These are phyloP conservation scores for carrot (Daucus carota) DNA, from an alignment of 129 eudicot species.

Conservation along the genomic window DNA sequence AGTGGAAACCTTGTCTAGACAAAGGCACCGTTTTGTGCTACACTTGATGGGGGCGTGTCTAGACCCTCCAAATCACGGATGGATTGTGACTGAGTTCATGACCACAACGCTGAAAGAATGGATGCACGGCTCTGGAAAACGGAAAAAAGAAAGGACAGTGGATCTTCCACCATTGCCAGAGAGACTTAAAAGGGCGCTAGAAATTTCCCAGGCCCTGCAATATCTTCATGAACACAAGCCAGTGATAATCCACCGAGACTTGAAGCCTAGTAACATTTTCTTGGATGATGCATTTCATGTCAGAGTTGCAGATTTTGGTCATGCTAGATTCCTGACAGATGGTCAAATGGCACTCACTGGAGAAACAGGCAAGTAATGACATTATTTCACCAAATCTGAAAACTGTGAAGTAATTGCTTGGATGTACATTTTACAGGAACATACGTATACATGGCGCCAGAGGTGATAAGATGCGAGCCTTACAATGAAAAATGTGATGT, in stretches of 20 bases:
- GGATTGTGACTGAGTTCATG: slow-evolving; percentile 67
- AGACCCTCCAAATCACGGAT: slow-evolving; percentile 59
- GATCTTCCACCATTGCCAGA: slow-evolving; percentile 39
- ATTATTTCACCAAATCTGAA: neutral
- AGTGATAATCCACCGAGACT: slow-evolving; percentile 51
- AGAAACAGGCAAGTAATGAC: slow-evolving; percentile 44
- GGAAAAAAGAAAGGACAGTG: slow-evolving; percentile 37
- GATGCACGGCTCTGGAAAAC: slow-evolving; percentile 58
- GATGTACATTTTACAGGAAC: too few species aligned
- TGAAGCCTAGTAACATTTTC: slow-evolving; percentile 64
- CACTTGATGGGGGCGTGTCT: slow-evolving; percentile 74
- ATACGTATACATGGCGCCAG: slow-evolving; percentile 75
- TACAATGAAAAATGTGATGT: slow-evolving; percentile 64
- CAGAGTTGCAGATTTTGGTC: slow-evolving; percentile 66
- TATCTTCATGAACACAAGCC: slow-evolving; percentile 69
- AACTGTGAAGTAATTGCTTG: too few species aligned
- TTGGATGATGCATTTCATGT: slow-evolving; percentile 67
- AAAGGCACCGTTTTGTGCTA: slow-evolving; percentile 58
- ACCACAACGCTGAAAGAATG: slow-evolving; percentile 46
- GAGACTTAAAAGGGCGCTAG: slow-evolving; percentile 52
- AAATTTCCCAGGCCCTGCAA: slow-evolving; percentile 75
- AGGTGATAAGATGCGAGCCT: slow-evolving; percentile 57
- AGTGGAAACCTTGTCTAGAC: slow-evolving; percentile 58
- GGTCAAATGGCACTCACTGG: slow-evolving; percentile 77
- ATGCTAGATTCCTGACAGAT: slow-evolving; percentile 60